These are phyloP conservation scores for Auriscalpium microsporum DNA, from an alignment of 768 basidiomycete genomes.

Conservation along the genomic window DNA sequence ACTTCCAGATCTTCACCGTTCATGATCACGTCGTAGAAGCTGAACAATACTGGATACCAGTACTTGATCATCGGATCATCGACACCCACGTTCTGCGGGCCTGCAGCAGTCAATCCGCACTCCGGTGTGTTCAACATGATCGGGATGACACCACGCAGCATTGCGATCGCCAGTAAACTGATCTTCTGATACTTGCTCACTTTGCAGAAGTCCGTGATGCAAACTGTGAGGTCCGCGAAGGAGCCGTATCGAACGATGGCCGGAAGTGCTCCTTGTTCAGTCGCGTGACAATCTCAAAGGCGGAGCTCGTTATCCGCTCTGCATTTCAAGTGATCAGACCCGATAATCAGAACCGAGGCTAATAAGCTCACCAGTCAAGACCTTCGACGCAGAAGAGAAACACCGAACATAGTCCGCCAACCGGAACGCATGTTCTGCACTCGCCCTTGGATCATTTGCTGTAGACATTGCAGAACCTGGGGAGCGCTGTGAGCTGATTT, in stretches of 20 bases:
- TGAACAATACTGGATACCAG: conserved; percentile 95
- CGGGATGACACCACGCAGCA: conserved; percentile 89
- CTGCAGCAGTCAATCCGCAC: conserved; percentile 34
- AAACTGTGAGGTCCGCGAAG: conserved; percentile 92
- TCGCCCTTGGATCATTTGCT: conserved; percentile 97
- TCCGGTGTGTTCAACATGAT: conserved; percentile 85
- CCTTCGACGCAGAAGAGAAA: conserved; percentile 93
- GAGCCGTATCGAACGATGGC: conserved; percentile 90
- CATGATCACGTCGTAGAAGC: conserved; percentile 99
- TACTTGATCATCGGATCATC: conserved; percentile 91
- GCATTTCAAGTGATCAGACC: conserved; percentile 2
- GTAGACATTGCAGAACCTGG: conserved; percentile 92
- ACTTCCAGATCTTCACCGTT: conserved; percentile 98
- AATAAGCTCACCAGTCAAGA: conserved; percentile 58
- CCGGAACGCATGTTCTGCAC: conserved; percentile 95
- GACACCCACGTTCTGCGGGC: conserved; percentile 29
- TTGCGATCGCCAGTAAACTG: conserved; percentile 89
- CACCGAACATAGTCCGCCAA: conserved; percentile 99
- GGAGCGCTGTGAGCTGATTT: not conserved
- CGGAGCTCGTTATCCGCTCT: conserved; percentile 89
- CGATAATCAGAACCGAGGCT: not conserved
- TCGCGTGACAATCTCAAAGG: conserved; percentile 91
- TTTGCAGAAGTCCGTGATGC: conserved; percentile 99
- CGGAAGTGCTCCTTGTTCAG: conserved; percentile 86
- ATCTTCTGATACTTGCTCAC: conserved; percentile 99